Evolutionary conservation across 805 yeast genomes (phyloP), one percentile per base, ranked within the genome.

Genomic region (Sungouiozyma intestinalis): DNA sequence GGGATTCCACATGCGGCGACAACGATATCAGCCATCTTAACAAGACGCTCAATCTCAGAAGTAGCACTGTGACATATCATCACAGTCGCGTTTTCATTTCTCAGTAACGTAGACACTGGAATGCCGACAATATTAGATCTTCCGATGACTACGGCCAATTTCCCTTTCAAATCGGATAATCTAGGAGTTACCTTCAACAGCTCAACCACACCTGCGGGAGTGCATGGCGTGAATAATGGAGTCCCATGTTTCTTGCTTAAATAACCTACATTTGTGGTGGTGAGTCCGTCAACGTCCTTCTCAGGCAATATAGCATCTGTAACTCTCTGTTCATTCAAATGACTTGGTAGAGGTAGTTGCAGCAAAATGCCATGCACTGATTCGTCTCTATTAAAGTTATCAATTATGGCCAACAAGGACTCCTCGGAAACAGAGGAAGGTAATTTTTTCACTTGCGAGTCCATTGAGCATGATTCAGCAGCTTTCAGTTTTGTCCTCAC

Each of bases 1-100:
- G 97, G 85, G 46, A 76, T 72, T 42, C 97, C 98, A 50, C 88
- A 81, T 15, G 97, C 97, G 38, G 94, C 86, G 38, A 90, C 72
- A 15, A 84, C 85, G 52, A 84, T 75, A 59, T 84, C 94, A 27
- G 90, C 92, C 43, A 68, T 63, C 20, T 69, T 63, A 40, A 83
- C 65, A 44, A 72, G 66, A 39, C 74, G 62, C 36, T 73, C 72
- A 19, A 73, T 63, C 50, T 74, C 68, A 35, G 69, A 61, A 19
- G 92, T 76, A 54, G 69, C 70, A 37, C 86, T 78, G 62, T 84
- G 94, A 57, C 85, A 76, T 38, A 74, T 67, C 13, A 92, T 81
- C 36, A 84, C 92, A 16, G 85, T 81, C 40, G 90, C 86, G 57
- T 84, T 73, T 48, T 75, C 75, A 58, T 77, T 76, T 54, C 76